phyloP scores from a whole-genome alignment of 1,139 yeast genomes.

The Saccharomyces hybrid region DNA sequence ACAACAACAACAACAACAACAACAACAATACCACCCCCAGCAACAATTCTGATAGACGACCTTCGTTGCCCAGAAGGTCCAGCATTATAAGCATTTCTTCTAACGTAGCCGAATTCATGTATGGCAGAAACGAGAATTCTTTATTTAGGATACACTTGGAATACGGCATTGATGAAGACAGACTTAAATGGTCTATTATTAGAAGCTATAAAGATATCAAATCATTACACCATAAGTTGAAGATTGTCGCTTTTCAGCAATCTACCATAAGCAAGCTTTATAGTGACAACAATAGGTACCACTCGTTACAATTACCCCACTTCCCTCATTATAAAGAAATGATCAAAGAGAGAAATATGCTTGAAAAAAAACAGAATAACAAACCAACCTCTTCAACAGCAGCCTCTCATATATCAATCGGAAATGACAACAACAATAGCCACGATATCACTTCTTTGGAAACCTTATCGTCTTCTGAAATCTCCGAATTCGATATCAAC shows the following conservation, averaged over 20 bases:
- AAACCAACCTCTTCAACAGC: slow-evolving; percentile 2
- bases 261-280: slow-evolving; percentile 22
- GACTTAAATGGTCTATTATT: slow-evolving; percentile 73
- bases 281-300: slow-evolving; percentile 21
- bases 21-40: neutral
- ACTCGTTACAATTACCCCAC: slow-evolving; percentile 25
- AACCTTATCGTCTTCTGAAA: slow-evolving; percentile 10
- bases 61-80: neutral
- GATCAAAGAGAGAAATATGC: slow-evolving; percentile 3
- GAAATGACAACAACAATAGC: neutral
- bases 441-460: neutral
- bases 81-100: slow-evolving; percentile 1
- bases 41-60: neutral
- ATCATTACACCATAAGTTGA: slow-evolving; percentile 59
- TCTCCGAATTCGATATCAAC: slow-evolving; percentile 14
- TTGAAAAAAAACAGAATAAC: neutral
- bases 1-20: neutral
- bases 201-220: slow-evolving; percentile 66
- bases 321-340: slow-evolving; percentile 28
- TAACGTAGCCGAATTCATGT: slow-evolving; percentile 4
- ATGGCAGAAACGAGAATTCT: slow-evolving; percentile 26
- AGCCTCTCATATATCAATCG: neutral
- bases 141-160: slow-evolving; percentile 64
- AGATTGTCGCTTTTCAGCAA: slow-evolving; percentile 41
- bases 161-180: slow-evolving; percentile 78